Conservation (phyloP, 495 filamentous ascomycete genomes). For the Hypoxylon lienhwacheense region DNA sequence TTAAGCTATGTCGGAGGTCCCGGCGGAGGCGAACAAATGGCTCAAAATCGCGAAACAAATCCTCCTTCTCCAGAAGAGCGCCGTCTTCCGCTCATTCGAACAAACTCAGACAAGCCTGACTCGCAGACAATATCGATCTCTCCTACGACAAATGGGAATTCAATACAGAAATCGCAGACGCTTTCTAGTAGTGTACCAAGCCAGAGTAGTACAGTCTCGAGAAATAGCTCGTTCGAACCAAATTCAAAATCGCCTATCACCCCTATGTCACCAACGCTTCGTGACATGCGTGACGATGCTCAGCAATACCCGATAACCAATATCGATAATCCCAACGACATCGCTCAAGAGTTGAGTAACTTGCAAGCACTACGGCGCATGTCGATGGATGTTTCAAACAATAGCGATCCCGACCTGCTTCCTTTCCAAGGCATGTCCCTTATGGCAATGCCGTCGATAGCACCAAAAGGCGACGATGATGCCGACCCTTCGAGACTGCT, state of each 20-base stretch:
- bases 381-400: conserved; percentile 95
- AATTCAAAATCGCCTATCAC: conserved; percentile 47
- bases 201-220: conserved; percentile 42
- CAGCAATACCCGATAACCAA: conserved; percentile 84
- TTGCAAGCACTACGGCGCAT: conserved; percentile 92
- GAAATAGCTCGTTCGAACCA: conserved; percentile 52
- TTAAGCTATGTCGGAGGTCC: conserved; percentile 51
- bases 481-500: conserved; percentile 86
- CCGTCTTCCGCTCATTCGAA: conserved; percentile 46
- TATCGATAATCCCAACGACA: conserved; percentile 88
- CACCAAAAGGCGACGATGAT: conserved; percentile 77
- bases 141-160: conserved; percentile 22
- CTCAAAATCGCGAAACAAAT: conserved; percentile 26
- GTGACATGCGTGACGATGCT: conserved; percentile 61
- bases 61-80: conserved; percentile 40
- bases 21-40: conserved; percentile 43
- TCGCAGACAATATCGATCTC: conserved; percentile 7
- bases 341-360: conserved; percentile 94
- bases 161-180: conserved; percentile 44
- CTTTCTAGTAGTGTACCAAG: conserved; percentile 49
- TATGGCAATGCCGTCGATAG: conserved; percentile 67
- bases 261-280: conserved; percentile 54
- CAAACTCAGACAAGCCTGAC: conserved; percentile 46
- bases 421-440: conserved; percentile 67
- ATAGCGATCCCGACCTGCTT: conserved; percentile 90